Conservation (phyloP, 257 asterid genomes). For the Nicotiana tomentosiformis region DNA sequence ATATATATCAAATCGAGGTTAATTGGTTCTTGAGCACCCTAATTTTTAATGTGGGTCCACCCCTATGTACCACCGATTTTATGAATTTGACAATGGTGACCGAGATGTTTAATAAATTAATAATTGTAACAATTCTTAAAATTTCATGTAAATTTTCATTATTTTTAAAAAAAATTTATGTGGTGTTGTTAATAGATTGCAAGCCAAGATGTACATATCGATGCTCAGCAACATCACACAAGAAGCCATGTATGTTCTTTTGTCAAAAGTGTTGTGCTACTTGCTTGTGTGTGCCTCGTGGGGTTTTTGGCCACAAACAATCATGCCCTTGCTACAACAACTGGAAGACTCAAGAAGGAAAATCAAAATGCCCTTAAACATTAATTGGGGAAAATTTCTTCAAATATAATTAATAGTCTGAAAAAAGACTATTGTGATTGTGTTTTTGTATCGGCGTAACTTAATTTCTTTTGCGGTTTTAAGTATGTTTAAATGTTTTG, state of each 20-base stretch:
- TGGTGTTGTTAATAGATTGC: conserved; percentile 20
- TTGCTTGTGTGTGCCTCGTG: conserved; percentile 35
- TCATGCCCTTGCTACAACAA: conserved; percentile 36
- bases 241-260: conserved; percentile 39
- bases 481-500: background rate
- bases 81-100: too few relatives aligned
- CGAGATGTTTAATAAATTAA: too few relatives aligned
- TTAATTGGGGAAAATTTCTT: background rate
- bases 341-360: conserved; percentile 38
- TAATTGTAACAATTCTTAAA: too few relatives aligned
- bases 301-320: conserved; percentile 33
- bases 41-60: too few relatives aligned
- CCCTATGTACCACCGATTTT: too few relatives aligned
- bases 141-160: background rate
- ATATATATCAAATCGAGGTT: too few relatives aligned
- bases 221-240: conserved; percentile 42
- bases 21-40: too few relatives aligned
- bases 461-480: background rate
- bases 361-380: conserved; percentile 31
- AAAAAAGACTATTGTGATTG: background rate
- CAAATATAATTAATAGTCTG: background rate
- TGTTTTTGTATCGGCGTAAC: background rate
- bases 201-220: conserved; percentile 31
- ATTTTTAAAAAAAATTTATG: too few relatives aligned
- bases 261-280: conserved; percentile 35